Percentiles rank a stretch among this genome's conserved stretches.
Evolutionary conservation across 2,329 filamentous ascomycete genomes (phyloP).

Genomic region (Fusarium udum): DNA sequence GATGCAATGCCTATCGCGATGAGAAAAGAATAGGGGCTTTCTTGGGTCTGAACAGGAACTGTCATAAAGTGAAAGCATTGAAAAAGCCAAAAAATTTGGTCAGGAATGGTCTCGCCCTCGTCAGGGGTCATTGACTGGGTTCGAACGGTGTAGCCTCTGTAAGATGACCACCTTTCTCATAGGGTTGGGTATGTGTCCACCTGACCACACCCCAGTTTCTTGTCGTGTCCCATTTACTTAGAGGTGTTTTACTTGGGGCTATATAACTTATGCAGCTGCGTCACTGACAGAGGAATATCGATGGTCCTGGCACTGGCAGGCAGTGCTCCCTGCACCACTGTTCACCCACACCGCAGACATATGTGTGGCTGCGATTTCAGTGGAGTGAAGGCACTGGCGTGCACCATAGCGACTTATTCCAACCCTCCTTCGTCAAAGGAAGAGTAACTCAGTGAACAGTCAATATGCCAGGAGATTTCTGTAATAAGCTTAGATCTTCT

Average conservation of each 20-base stretch:
- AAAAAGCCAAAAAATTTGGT: background rate
- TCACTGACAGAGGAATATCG: background rate
- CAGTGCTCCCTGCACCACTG: no score
- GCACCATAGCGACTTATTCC: background rate
- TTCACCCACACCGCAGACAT: background rate
- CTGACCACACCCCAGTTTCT: background rate
- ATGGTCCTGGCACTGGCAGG: background rate
- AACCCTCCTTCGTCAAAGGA: background rate
- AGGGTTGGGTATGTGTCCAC: background rate
- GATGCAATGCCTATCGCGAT: rapidly evolving
- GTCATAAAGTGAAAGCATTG: background rate
- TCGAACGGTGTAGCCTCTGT: background rate
- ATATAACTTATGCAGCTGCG: background rate
- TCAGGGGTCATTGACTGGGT: background rate
- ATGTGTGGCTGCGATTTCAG: rapidly evolving
- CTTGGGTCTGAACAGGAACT: no score
- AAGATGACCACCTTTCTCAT: background rate
- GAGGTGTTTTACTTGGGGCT: background rate
- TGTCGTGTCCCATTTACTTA: background rate
- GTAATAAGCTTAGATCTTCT: background rate
- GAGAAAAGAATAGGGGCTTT: rapidly evolving
- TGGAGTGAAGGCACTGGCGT: no score
- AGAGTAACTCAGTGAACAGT: background rate
- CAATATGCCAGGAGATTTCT: rapidly evolving
- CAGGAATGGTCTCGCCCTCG: background rate